These are phyloP conservation scores for Lactarius pseudohatsudake DNA, from an alignment of 768 basidiomycete species.

Conservation along the genomic window DNA sequence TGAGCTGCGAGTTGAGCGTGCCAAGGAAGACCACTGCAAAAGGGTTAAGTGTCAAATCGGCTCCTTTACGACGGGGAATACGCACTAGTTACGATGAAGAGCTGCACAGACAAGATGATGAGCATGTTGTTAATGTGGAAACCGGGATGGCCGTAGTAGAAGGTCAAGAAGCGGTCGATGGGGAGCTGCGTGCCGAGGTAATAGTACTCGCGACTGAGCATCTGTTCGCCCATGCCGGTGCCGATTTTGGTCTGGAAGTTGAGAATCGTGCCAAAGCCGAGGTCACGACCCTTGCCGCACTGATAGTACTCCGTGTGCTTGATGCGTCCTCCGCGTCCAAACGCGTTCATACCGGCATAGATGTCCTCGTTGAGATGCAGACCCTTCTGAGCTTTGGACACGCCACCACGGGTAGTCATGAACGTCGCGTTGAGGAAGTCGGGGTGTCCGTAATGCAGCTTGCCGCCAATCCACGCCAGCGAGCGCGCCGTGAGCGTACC, in stretches of 20 bases:
- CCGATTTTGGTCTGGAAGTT: slow-evolving; percentile 99
- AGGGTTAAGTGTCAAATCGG: slow-evolving; percentile 21
- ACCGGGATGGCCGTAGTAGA: slow-evolving; percentile 99
- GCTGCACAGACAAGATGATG: slow-evolving; percentile 93
- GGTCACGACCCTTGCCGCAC: slow-evolving; percentile 97
- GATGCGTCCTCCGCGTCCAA: slow-evolving; percentile 94
- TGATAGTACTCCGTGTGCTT: slow-evolving; percentile 99
- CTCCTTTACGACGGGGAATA: slow-evolving; percentile 27
- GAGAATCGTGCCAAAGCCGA: slow-evolving; percentile 97
- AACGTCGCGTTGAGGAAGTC: slow-evolving; percentile 98
- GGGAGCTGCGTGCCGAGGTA: slow-evolving; percentile 97
- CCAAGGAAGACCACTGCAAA: slow-evolving; percentile 88
- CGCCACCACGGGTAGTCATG: slow-evolving; percentile 98
- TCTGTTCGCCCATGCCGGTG: slow-evolving; percentile 99
- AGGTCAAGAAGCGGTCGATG: slow-evolving; percentile 97
- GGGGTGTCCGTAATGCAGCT: slow-evolving; percentile 98
- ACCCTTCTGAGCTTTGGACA: slow-evolving; percentile 99
- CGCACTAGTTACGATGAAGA: slow-evolving; percentile 90
- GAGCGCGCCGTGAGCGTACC: slow-evolving; percentile 96
- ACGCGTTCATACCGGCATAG: slow-evolving; percentile 98
- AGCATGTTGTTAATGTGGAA: slow-evolving; percentile 99
- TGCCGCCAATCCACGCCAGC: slow-evolving; percentile 97
- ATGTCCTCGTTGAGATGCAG: slow-evolving; percentile 99
- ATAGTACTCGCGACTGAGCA: slow-evolving; percentile 99
- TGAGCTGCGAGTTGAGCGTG: slow-evolving; percentile 79